phyloP scores from a whole-genome alignment of 2,329 filamentous ascomycete genomes.

The Elsinoe ampelina region DNA sequence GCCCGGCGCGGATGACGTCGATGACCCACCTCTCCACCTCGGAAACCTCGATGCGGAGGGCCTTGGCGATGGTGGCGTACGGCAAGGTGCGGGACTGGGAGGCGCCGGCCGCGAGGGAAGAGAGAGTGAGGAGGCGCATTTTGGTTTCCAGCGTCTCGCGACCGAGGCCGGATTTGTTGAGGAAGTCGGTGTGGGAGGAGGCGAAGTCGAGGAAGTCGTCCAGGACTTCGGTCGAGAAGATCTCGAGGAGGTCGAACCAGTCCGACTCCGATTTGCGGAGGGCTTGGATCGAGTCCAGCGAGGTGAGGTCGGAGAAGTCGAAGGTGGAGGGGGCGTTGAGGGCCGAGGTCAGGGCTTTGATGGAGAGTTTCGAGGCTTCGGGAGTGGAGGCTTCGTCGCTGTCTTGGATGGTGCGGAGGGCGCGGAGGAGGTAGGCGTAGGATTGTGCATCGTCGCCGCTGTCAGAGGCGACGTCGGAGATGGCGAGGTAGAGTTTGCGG shows the following conservation, averaged over 20 bases:
- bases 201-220: conserved; percentile 95
- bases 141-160: conserved; percentile 74
- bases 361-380: conserved; percentile 50
- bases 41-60: conserved; percentile 69
- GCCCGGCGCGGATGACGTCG: conserved; percentile 88
- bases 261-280: conserved; percentile 74
- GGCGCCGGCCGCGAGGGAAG: conserved; percentile 75
- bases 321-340: conserved; percentile 57
- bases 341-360: conserved; percentile 58
- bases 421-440: conserved; percentile 64
- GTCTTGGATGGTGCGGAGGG: conserved; percentile 64
- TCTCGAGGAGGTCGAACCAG: conserved; percentile 86
- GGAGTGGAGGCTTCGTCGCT: conserved; percentile 44
- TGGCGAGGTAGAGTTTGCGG: conserved; percentile 73
- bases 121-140: conserved; percentile 90
- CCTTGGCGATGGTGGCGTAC: conserved; percentile 74
- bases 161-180: conserved; percentile 56
- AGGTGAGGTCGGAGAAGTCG: conserved; percentile 64
- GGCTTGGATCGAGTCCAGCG: conserved; percentile 70
- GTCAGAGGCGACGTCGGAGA: conserved; percentile 72
- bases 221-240: conserved; percentile 87
- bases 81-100: conserved; percentile 72
- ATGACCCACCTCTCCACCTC: conserved; percentile 99
- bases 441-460: conserved; percentile 66
- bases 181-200: conserved; percentile 77